Base-by-base conservation (phyloP, 306 rosid species). In the Vigna mungo region DNA sequence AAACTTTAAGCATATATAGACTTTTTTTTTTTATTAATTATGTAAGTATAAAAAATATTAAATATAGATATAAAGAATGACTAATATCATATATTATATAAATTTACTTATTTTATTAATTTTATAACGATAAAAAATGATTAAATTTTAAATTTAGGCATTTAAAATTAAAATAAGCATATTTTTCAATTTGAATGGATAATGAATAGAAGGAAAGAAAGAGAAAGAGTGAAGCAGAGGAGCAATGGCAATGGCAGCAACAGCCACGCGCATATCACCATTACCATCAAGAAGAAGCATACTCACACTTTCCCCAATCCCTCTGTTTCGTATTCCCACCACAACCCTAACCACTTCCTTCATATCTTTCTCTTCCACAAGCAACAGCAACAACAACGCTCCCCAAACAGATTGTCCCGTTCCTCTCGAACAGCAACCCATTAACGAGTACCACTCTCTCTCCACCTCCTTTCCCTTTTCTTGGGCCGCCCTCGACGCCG, bases 381-480 rank as follows among this genome's bases (percentile, higher is more conserved):
- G 71, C 53, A 74, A 1, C 32, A 84, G 74, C 53, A 74, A 6
- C 41, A 36, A 82, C 12, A 81, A 62, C 12, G 82, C 83, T 5
- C 83, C 96, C 10, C 92, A 88, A 63, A 82, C 91, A 56, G 86
- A 76, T 75, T 94, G 98, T 79, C 98, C 98, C 65, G 96, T 94
- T 67, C 98, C 98, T 4, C 60, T 12, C 9, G 96, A 92, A 13
- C 97, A 94, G 72, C 97, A 69, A 48, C 98, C 98, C 30, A 85
- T 94, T 7, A 90, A 90, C 83, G 98, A 94, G 82, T 94, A 88
- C 82, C 89, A 94, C 36, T 83, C 85, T 1, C 87, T 94, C 9
- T 92, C 96, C 1, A 87, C 90, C 0, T 90, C 93, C 16, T 90
- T 94, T 79, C 98, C 98, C 4, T 94, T 92, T 76, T 89, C 95